Percentiles rank a stretch among this genome's conserved stretches.
These are phyloP conservation scores for Vitis labrusca DNA, from an alignment of 164 flowering plant species.

Conservation along the genomic window DNA sequence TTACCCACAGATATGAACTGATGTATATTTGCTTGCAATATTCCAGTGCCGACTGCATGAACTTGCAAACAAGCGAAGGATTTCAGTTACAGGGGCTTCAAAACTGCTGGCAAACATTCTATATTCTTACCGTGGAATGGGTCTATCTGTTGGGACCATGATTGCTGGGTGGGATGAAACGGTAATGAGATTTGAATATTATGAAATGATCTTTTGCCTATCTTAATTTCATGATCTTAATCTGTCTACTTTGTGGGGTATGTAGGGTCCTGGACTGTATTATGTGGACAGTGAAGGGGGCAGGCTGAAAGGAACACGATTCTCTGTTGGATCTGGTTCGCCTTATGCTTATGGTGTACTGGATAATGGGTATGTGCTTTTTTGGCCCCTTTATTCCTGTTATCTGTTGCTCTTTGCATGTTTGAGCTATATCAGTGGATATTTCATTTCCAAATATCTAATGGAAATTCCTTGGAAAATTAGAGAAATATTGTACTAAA, in stretches of 20 bases:
- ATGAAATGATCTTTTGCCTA: no score
- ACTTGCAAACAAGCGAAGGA: conserved; percentile 94
- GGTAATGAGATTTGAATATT: conserved; percentile 30
- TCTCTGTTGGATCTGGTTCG: conserved; percentile 98
- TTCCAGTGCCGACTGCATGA: conserved; percentile 89
- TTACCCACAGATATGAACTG: no score
- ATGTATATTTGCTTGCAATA: neutral
- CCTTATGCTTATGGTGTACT: conserved; percentile 97
- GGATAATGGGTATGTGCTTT: conserved; percentile 64
- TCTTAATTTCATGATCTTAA: no score
- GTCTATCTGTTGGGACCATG: conserved; percentile 96
- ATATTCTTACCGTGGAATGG: conserved; percentile 95
- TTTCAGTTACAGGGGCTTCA: conserved; percentile 93
- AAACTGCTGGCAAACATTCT: conserved; percentile 91
- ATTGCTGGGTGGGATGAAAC: conserved; percentile 99
- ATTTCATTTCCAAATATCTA: no score
- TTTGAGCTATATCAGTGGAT: neutral
- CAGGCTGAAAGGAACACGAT: conserved; percentile 81
- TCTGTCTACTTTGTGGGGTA: neutral
- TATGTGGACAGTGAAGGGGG: conserved; percentile 99
- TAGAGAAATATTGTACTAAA: no score
- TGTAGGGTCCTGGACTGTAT: conserved; percentile 92
- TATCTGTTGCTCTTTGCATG: neutral
- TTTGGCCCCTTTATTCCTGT: neutral
- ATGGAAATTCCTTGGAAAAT: no score